Percentiles rank a stretch among this genome's conserved stretches.
phyloP scores from a whole-genome alignment of 1,284 basidiomycete species.

The Naganishia sp. region DNA sequence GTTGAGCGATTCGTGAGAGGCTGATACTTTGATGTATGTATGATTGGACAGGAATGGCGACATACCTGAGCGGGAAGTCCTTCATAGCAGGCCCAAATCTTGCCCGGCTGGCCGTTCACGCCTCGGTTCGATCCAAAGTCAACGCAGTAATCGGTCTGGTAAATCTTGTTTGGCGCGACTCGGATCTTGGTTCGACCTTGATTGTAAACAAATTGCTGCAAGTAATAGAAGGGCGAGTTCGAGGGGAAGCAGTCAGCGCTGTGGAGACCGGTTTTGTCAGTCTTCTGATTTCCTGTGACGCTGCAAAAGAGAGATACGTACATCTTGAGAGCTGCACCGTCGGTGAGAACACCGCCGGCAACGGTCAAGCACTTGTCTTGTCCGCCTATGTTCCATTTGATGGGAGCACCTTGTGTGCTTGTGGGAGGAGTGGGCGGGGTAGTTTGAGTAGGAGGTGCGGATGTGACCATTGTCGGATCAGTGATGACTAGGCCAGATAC shows the following conservation, averaged over 20 bases:
- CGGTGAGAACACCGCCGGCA: conserved; percentile 2
- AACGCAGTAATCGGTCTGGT: conserved; percentile 30
- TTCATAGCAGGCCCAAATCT: conserved; percentile 35
- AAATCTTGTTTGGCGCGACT: conserved; percentile 17
- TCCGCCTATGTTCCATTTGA: conserved; percentile 21
- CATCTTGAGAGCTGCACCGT: conserved; percentile 14
- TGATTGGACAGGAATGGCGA: too few species aligned
- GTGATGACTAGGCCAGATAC: conserved; percentile 2
- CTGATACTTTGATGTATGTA: too few species aligned
- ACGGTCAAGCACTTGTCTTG: conserved; percentile 23
- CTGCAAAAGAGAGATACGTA: not conserved
- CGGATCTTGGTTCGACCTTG: conserved; percentile 24
- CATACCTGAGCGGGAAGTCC: conserved; percentile 29
- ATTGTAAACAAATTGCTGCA: conserved; percentile 29
- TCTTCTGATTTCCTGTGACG: not conserved
- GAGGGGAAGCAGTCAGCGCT: conserved; percentile 6
- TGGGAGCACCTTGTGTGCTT: conserved; percentile 7
- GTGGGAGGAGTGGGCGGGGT: conserved; percentile 11
- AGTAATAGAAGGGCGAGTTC: not conserved
- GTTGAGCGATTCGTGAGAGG: too few species aligned
- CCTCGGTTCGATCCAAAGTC: conserved; percentile 16
- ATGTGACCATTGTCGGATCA: not conserved
- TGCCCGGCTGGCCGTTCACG: conserved; percentile 31
- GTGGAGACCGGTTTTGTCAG: not conserved
- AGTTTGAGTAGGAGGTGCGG: not conserved